phyloP scores from a whole-genome alignment of 176 grass and related monocot species.

The Hordeum vulgare region MorexV3_pseudomolecules_assembly NC_058522.1:437052761-437053260 shows the following conservation, averaged over 20 bases:
- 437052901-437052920: not conserved
- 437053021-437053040: not conserved
- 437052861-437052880: not conserved
- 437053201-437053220: no score
- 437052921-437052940: no score
- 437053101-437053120: not conserved
- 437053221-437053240: no score
- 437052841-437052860: not conserved
- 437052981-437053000: not conserved
- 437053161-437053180: no score
- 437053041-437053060: not conserved
- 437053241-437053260: no score
- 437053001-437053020: not conserved
- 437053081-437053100: not conserved
- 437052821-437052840: constrained; percentile 7
- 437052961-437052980: not conserved
- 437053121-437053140: not conserved
- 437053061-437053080: not conserved
- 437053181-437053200: no score
- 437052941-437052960: not conserved
- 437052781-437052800: constrained; percentile 19
- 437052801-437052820: constrained; percentile 13
- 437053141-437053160: no score
- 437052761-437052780: constrained; percentile 22
- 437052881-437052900: not conserved